Percentiles rank a stretch among this genome's conserved stretches.
Evolutionary conservation across 2,329 filamentous ascomycete genomes (phyloP).

Genomic region (Plenodomus tracheiphilus): DNA sequence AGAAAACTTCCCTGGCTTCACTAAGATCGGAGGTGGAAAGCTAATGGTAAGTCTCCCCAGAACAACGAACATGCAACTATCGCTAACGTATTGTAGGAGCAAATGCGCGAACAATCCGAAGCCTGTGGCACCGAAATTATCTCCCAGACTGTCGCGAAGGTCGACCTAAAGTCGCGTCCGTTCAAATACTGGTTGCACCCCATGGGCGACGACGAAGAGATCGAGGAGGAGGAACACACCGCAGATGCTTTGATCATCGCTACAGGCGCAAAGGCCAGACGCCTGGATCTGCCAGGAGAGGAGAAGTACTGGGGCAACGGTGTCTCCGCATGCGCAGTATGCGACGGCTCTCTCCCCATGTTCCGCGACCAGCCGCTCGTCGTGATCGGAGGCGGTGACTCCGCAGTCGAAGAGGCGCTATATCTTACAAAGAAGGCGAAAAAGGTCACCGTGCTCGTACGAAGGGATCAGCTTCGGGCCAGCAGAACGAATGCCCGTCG

Average conservation of each 20-base stretch:
- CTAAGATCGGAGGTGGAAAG: conserved; percentile 81
- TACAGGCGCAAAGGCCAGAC: conserved; percentile 87
- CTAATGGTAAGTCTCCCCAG: conserved; percentile 69
- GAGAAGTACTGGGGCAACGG: conserved; percentile 97
- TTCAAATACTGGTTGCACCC: conserved; percentile 80
- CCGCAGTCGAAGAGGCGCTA: conserved; percentile 93
- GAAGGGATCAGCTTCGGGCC: conserved; percentile 82
- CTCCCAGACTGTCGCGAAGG: conserved; percentile 85
- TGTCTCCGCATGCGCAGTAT: conserved; percentile 94
- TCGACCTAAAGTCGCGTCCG: conserved; percentile 80
- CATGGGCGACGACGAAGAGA: conserved; percentile 78
- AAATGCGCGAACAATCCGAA: conserved; percentile 89
- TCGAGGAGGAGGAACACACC: conserved; percentile 73
- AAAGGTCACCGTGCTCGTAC: conserved; percentile 91
- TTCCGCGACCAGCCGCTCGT: conserved; percentile 95
- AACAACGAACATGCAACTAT: not conserved
- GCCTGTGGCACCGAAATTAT: conserved; percentile 92
- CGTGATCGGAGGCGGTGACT: conserved; percentile 96
- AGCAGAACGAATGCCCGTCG: conserved; percentile 91
- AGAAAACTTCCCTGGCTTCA: conserved; percentile 97
- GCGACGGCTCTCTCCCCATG: conserved; percentile 94
- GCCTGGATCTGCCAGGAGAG: conserved; percentile 82
- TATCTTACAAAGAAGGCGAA: conserved; percentile 97
- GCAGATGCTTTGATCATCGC: conserved; percentile 93
- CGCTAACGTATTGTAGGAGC: conserved; percentile 58